These are phyloP conservation scores for Melastoma candidum DNA, from an alignment of 441 rosid genomes.

Conservation along the genomic window DNA sequence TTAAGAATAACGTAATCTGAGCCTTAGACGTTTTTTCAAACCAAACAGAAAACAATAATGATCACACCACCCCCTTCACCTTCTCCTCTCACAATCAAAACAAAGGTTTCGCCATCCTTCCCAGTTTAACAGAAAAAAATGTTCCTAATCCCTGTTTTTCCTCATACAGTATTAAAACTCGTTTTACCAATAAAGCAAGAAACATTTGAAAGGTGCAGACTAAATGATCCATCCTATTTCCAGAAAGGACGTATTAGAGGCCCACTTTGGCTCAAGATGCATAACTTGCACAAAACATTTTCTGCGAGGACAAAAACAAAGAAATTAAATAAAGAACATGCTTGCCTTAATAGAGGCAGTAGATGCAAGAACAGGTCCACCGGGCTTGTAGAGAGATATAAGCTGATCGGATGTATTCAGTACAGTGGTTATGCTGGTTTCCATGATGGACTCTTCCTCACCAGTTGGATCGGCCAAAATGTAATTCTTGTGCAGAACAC, in stretches of 20 bases:
- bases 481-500: slow-evolving; percentile 71
- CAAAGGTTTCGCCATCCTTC: no score
- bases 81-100: no score
- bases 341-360: slow-evolving; percentile 65
- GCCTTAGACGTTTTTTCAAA: no score
- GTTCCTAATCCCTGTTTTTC: no score
- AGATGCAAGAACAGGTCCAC: slow-evolving; percentile 65
- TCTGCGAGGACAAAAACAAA: slow-evolving; percentile 4
- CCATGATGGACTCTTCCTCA: slow-evolving; percentile 88
- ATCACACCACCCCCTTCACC: no score
- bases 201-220: neutral
- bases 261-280: neutral
- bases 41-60: no score
- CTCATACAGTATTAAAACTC: no score
- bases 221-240: no score
- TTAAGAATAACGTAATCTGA: no score
- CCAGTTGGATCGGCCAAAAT: slow-evolving; percentile 80
- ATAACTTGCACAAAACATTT: neutral
- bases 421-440: slow-evolving; percentile 61
- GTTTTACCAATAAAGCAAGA: neutral
- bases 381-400: slow-evolving; percentile 78
- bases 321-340: neutral
- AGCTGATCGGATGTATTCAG: slow-evolving; percentile 68
- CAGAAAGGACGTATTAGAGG: neutral
- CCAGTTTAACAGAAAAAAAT: no score